Percentiles rank a stretch among this genome's conserved stretches.
phyloP scores from a whole-genome alignment of 1,139 yeast species.

The Magnusiomyces sp. region DNA sequence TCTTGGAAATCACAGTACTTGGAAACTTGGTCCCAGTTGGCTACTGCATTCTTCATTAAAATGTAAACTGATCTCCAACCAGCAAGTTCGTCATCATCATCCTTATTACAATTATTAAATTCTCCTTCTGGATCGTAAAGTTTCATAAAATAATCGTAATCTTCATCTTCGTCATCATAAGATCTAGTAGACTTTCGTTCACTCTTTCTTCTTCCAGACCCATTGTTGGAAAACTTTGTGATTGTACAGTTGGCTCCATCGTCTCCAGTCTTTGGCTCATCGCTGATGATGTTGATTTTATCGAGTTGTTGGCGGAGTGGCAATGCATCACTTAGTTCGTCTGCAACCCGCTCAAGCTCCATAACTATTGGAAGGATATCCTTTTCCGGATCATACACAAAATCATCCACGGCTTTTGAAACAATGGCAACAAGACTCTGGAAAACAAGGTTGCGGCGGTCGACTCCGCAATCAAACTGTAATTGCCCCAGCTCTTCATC shows the following conservation, averaged over 20 bases:
- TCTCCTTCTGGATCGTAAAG: background rate
- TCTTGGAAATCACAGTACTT: background rate
- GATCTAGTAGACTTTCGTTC: conserved; percentile 3
- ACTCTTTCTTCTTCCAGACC: too few relatives aligned
- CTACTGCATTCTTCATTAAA: background rate
- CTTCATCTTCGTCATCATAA: conserved; percentile 10
- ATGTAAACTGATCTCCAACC: conserved; percentile 1
- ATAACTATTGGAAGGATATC: background rate
- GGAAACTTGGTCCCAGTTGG: background rate
- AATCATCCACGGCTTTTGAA: conserved; percentile 1
- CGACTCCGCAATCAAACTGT: conserved; percentile 4
- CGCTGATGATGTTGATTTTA: background rate
- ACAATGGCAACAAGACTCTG: conserved; percentile 1
- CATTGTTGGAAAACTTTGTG: too few relatives aligned
- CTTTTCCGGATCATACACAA: conserved; percentile 1
- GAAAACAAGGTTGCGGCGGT: background rate
- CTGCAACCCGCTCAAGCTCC: conserved; percentile 1
- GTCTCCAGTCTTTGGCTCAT: too few relatives aligned
- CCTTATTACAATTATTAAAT: conserved; percentile 4
- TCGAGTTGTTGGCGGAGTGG: conserved; percentile 1
- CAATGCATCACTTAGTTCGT: background rate
- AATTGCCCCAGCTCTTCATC: background rate
- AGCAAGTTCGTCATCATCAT: conserved; percentile 11
- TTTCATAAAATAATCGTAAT: conserved; percentile 1
- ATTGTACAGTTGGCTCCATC: too few relatives aligned